These are phyloP conservation scores for Paramyrothecium sp. DNA, from an alignment of 2,329 filamentous ascomycete genomes.

Conservation along the genomic window DNA sequence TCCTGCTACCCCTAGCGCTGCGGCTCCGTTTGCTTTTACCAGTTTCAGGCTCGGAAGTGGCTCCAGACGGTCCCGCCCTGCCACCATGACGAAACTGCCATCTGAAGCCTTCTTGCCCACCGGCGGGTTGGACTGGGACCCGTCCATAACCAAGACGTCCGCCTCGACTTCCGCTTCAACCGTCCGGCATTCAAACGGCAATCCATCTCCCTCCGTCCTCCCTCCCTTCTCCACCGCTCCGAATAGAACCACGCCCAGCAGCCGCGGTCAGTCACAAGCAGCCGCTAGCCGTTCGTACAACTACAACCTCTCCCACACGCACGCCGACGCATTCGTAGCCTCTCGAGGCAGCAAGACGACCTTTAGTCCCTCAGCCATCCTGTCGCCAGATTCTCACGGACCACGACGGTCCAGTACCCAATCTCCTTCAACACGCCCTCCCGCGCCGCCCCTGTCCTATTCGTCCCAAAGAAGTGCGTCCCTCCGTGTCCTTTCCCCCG, in stretches of 20 bases:
- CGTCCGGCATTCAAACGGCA: too few species aligned
- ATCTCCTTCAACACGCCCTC: not conserved
- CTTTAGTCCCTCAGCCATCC: not conserved
- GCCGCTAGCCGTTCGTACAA: not conserved
- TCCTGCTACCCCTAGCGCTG: not conserved
- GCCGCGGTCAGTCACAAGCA: not conserved
- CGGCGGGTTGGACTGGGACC: constrained; percentile 21
- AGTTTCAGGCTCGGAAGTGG: not conserved
- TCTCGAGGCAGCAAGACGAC: not conserved
- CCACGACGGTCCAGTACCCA: not conserved
- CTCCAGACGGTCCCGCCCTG: constrained; percentile 10
- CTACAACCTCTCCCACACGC: not conserved
- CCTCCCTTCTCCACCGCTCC: not conserved
- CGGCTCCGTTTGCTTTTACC: not conserved
- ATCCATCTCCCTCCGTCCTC: not conserved
- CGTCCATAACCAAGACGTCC: constrained; percentile 17
- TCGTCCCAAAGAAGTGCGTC: not conserved
- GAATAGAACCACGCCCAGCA: not conserved
- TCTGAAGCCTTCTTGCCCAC: constrained; percentile 24
- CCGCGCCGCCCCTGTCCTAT: not conserved
- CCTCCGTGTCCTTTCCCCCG: constrained; percentile 12
- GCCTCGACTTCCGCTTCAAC: constrained; percentile 9
- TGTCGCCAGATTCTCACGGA: not conserved
- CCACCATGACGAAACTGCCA: constrained; percentile 20
- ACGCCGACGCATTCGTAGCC: not conserved